Evolutionary conservation across 2,329 filamentous ascomycete genomes (phyloP).

Genomic region (Aspergillus oerlinghausenensis): DNA sequence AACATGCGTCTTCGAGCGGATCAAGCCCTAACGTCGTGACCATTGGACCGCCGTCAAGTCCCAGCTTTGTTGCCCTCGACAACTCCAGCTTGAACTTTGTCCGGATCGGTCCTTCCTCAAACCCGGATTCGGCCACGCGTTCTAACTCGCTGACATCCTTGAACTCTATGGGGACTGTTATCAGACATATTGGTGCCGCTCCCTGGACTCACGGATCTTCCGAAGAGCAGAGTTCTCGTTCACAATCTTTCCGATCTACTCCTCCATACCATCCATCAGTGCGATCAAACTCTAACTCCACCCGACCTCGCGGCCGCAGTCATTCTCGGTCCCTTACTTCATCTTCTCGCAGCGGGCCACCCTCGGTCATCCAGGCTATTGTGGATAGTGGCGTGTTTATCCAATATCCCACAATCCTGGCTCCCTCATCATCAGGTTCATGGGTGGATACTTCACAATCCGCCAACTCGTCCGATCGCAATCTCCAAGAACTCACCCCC

Average conservation of each 20-base stretch:
- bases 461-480: conserved; percentile 16
- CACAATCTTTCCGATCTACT: conserved; percentile 37
- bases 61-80: conserved; percentile 36
- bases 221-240: conserved; percentile 30
- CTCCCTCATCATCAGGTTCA: conserved; percentile 38
- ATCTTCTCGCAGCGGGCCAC: conserved; percentile 31
- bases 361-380: conserved; percentile 34
- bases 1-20: conserved; percentile 22
- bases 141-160: conserved; percentile 39
- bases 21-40: conserved; percentile 41
- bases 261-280: conserved; percentile 34
- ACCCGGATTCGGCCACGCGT: conserved; percentile 27
- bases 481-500: conserved; percentile 27
- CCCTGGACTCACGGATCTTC: conserved; percentile 32
- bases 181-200: conserved; percentile 32
- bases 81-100: conserved; percentile 38
- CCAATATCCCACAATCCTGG: conserved; percentile 36
- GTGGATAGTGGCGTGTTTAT: conserved; percentile 34
- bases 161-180: conserved; percentile 39
- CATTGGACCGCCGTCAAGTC: conserved; percentile 36
- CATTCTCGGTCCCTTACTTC: conserved; percentile 31
- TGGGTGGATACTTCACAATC: conserved; percentile 33
- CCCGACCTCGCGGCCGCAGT: conserved; percentile 22
- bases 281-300: conserved; percentile 32
- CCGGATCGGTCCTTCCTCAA: conserved; percentile 27